A percentile compares a stretch with the other conserved stretches of the same genome.
These are phyloP conservation scores for Amniculicola lignicola DNA, from an alignment of 495 filamentous ascomycete genomes.

Conservation along the genomic window DNA sequence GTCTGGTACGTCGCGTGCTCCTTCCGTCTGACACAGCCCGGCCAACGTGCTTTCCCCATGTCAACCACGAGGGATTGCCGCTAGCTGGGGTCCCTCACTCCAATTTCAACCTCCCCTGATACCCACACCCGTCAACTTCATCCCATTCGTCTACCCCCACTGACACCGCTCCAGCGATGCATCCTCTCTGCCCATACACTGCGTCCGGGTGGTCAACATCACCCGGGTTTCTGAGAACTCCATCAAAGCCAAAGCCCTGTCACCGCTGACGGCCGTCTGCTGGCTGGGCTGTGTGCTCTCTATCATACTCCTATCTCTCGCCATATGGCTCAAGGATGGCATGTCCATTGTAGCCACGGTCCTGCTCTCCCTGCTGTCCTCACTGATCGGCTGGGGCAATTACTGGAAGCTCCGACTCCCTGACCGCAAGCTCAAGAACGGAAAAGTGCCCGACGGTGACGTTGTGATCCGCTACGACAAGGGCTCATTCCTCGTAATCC, in stretches of 20 bases:
- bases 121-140: too few species aligned
- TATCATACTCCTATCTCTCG: slow-evolving; percentile 39
- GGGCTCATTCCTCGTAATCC: slow-evolving; percentile 42
- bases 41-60: too few species aligned
- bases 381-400: slow-evolving; percentile 45
- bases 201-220: slow-evolving; percentile 46
- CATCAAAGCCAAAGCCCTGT: slow-evolving; percentile 38
- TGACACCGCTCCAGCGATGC: slow-evolving; percentile 28
- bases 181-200: slow-evolving; percentile 33
- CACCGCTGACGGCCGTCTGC: slow-evolving; percentile 42
- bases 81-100: too few species aligned
- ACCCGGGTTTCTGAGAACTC: slow-evolving; percentile 24
- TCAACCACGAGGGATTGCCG: too few species aligned
- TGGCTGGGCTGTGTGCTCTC: slow-evolving; percentile 44
- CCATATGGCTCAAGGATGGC: slow-evolving; percentile 42
- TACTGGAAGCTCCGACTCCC: slow-evolving; percentile 44
- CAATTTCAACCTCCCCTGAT: too few species aligned
- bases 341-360: slow-evolving; percentile 46
- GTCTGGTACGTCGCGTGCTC: slow-evolving; percentile 36
- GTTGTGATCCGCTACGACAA: slow-evolving; percentile 44
- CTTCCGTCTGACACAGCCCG: background rate
- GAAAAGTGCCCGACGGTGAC: slow-evolving; percentile 34
- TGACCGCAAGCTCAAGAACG: slow-evolving; percentile 12
- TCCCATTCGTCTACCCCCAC: background rate
- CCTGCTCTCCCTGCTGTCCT: slow-evolving; percentile 47